Percentiles rank a stretch among this genome's conserved stretches.
phyloP scores from a whole-genome alignment of 371 early-diverging fungal species.

The Mortierella sp. region DNA sequence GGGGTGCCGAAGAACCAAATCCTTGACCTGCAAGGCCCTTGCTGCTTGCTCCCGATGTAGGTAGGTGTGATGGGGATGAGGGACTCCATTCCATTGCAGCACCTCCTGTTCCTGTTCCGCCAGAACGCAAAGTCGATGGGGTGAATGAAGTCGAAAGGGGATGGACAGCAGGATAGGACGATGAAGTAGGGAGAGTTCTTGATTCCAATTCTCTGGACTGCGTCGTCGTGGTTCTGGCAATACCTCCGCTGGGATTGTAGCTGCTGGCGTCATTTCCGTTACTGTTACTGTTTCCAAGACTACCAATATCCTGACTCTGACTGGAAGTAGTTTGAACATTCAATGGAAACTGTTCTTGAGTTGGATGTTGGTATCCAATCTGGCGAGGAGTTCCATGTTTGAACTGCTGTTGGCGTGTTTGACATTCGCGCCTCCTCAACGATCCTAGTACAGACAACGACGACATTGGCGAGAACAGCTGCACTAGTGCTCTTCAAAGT shows the following conservation, averaged over 20 bases:
- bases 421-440: constrained; percentile 37
- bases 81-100: neutral
- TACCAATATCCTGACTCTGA: too few species aligned
- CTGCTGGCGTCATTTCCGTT: too few species aligned
- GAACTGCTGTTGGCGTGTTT: constrained; percentile 44
- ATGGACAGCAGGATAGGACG: neutral
- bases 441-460: constrained; percentile 21
- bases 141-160: neutral
- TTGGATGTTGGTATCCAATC: constrained; percentile 24
- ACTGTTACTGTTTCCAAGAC: too few species aligned
- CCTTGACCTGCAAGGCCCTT: constrained; percentile 15
- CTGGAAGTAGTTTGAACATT: too few species aligned
- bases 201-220: neutral
- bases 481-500: too few species aligned
- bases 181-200: neutral
- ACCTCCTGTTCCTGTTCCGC: neutral
- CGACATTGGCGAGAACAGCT: constrained; percentile 1
- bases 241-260: neutral
- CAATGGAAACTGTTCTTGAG: constrained; percentile 8
- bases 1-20: too few species aligned
- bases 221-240: neutral
- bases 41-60: constrained; percentile 2
- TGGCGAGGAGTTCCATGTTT: constrained; percentile 19
- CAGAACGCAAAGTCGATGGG: neutral
- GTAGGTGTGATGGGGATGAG: constrained; percentile 1